These are phyloP conservation scores for Planoprotostelium fungivorum DNA, from an alignment of 78 protist species.

Conservation along the genomic window DNA sequence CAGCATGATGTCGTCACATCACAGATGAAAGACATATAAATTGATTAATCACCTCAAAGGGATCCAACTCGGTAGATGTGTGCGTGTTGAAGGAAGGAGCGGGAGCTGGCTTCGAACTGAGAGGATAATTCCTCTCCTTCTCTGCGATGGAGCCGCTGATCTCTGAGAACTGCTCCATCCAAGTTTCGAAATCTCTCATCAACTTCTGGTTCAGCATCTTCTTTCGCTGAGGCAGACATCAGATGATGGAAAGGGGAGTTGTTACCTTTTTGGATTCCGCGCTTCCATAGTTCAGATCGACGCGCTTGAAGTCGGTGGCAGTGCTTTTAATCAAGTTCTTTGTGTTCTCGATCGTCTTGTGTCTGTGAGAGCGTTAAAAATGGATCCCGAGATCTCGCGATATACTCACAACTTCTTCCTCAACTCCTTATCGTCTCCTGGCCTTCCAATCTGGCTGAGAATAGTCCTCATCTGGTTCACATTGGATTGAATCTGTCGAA, in stretches of 20 bases:
- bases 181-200: neutral
- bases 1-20: neutral
- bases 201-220: neutral
- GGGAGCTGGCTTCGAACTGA: no score
- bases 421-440: neutral
- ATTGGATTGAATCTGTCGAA: neutral
- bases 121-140: neutral
- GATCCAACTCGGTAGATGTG: neutral
- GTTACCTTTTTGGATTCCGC: neutral
- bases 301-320: neutral
- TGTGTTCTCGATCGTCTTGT: neutral
- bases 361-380: neutral
- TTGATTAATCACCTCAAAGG: neutral
- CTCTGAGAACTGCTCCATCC: neutral
- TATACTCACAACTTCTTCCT: neutral
- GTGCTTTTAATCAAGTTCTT: neutral
- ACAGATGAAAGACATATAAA: neutral
- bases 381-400: neutral
- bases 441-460: neutral
- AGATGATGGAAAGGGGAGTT: no score
- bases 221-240: neutral
- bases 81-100: no score
- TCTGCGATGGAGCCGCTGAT: neutral
- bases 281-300: neutral
- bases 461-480: neutral